Conservation (phyloP, 148 eudicot species). For the Heliosperma pusillum region DNA sequence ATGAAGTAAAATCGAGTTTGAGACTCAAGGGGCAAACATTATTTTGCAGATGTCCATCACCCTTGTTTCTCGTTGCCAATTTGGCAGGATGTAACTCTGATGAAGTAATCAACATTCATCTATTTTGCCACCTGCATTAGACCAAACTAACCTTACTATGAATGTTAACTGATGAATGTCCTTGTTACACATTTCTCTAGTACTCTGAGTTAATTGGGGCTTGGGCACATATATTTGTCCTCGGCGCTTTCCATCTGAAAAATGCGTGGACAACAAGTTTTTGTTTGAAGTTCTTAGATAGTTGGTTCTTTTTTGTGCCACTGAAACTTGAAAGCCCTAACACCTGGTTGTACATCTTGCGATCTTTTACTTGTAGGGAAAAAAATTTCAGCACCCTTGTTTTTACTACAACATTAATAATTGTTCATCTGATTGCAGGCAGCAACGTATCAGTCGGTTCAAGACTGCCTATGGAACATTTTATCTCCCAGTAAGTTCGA, state of each 20-base stretch:
- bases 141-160: too few species aligned
- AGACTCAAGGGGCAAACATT: too few species aligned
- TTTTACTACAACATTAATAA: not conserved
- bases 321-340: not conserved
- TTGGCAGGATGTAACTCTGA: too few species aligned
- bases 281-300: not conserved
- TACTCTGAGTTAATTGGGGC: not conserved
- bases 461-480: slow-evolving; percentile 34
- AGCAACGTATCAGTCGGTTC: slow-evolving; percentile 22
- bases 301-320: not conserved
- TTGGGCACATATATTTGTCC: not conserved
- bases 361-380: not conserved
- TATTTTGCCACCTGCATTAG: too few species aligned
- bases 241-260: not conserved
- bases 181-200: too few species aligned
- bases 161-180: too few species aligned
- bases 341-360: not conserved
- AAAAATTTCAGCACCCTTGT: not conserved
- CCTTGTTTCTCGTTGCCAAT: too few species aligned
- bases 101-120: too few species aligned
- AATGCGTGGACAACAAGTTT: not conserved
- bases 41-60: too few species aligned
- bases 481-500: slow-evolving; percentile 28
- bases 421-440: slow-evolving; percentile 24
- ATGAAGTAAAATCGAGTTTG: not conserved